phyloP scores from a whole-genome alignment of 2,329 filamentous ascomycete genomes.

The Penicillium sp. region DNA sequence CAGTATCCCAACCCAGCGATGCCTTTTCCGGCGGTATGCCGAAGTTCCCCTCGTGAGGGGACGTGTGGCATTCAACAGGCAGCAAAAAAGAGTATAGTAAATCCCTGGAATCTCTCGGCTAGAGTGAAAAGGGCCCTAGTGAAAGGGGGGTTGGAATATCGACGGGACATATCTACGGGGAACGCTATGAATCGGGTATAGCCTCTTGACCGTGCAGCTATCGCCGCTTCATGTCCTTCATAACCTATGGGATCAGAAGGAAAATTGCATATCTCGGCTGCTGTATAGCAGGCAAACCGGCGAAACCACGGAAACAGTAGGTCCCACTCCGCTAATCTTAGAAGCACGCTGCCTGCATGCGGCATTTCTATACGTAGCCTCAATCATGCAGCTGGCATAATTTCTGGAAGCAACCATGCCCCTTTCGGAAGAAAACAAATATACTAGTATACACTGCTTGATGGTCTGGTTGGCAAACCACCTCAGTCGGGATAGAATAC shows the following conservation, averaged over 20 bases:
- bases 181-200: background rate
- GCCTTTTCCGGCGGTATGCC: background rate
- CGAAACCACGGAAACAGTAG: background rate
- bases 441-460: too few relatives aligned
- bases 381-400: background rate
- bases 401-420: background rate
- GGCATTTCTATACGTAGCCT: background rate
- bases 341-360: background rate
- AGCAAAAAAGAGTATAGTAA: background rate
- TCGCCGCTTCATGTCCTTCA: background rate
- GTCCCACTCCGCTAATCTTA: background rate
- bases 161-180: background rate
- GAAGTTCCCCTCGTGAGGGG: slow-evolving; percentile 2
- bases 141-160: background rate
- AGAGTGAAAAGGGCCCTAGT: background rate
- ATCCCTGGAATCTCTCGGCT: background rate
- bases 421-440: background rate
- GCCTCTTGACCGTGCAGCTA: background rate
- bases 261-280: background rate
- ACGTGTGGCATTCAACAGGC: background rate
- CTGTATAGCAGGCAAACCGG: background rate
- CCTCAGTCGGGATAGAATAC: background rate
- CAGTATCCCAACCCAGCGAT: background rate
- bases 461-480: background rate
- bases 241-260: background rate